These are phyloP conservation scores for Diaporthe ilicicola DNA, from an alignment of 2,329 filamentous ascomycete genomes.

Conservation along the genomic window DNA sequence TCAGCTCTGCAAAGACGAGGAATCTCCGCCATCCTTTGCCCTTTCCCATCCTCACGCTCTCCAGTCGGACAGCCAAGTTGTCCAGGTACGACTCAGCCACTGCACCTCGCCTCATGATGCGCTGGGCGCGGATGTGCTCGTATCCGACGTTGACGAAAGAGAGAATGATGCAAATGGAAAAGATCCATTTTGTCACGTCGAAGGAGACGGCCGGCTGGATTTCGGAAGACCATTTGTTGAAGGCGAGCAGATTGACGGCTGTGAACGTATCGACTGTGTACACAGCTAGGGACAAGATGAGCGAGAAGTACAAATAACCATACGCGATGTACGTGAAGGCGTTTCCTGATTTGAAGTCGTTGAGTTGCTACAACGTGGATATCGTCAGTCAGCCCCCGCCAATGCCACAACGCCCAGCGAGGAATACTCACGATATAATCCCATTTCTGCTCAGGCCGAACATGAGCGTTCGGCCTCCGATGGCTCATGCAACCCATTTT, in stretches of 20 bases:
- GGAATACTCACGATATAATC: conserved; percentile 79
- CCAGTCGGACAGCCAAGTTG: conserved; percentile 82
- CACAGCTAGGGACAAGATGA: conserved; percentile 81
- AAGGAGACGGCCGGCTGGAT: conserved; percentile 82
- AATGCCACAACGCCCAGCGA: background rate
- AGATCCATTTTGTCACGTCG: conserved; percentile 90
- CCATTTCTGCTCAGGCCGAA: conserved; percentile 90
- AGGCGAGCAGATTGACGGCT: conserved; percentile 87
- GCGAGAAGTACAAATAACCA: conserved; percentile 82
- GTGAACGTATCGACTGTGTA: conserved; percentile 94
- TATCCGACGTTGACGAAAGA: conserved; percentile 85
- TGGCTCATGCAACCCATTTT: conserved; percentile 74
- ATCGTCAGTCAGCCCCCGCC: conserved; percentile 18
- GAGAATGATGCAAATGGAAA: conserved; percentile 88
- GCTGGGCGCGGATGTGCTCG: conserved; percentile 80
- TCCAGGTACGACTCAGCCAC: conserved; percentile 94
- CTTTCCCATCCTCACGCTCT: conserved; percentile 78
- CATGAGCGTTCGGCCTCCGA: conserved; percentile 67
- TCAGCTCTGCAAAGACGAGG: conserved; percentile 89
- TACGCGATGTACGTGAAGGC: conserved; percentile 84
- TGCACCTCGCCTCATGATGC: conserved; percentile 84
- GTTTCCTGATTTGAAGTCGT: conserved; percentile 85
- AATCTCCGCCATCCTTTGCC: conserved; percentile 88
- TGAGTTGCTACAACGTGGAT: conserved; percentile 50
- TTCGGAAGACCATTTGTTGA: conserved; percentile 87